Percentiles rank a stretch among this genome's conserved stretches.
These are phyloP conservation scores for Oenanthe sinensis DNA, from an alignment of 129 eudicot species.

Conservation along the genomic window DNA sequence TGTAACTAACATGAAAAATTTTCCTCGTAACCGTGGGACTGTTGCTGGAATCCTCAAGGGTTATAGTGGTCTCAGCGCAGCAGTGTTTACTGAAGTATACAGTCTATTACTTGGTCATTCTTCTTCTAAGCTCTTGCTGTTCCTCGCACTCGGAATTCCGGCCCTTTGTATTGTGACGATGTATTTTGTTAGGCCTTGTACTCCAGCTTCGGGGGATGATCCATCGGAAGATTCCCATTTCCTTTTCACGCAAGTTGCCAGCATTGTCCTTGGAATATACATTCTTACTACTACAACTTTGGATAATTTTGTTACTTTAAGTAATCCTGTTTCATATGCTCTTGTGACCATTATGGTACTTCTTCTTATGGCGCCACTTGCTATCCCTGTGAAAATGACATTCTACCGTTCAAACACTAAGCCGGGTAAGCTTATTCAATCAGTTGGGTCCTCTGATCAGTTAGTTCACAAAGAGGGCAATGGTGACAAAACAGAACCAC, in stretches of 20 bases:
- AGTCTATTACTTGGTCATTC: constrained; percentile 36
- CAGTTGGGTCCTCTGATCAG: constrained; percentile 9
- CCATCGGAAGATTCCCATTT: constrained; percentile 37
- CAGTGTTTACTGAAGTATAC: constrained; percentile 49
- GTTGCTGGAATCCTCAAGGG: constrained; percentile 67
- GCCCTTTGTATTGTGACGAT: constrained; percentile 34
- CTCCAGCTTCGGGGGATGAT: constrained; percentile 50
- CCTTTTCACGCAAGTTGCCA: constrained; percentile 42
- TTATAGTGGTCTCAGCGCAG: constrained; percentile 53
- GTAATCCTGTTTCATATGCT: constrained; percentile 20
- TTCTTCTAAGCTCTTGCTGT: constrained; percentile 40
- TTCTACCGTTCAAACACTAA: constrained; percentile 29
- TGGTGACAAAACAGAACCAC: constrained; percentile 30
- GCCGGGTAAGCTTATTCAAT: neutral
- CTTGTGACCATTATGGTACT: constrained; percentile 43
- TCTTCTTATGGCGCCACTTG: constrained; percentile 57
- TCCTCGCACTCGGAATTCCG: constrained; percentile 52
- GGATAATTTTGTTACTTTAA: constrained; percentile 24
- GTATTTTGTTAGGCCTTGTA: constrained; percentile 47
- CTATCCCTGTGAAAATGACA: constrained; percentile 58
- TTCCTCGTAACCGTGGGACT: constrained; percentile 60
- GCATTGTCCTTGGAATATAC: constrained; percentile 42
- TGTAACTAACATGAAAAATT: constrained; percentile 63
- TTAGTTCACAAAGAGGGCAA: constrained; percentile 9
- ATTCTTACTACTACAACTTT: constrained; percentile 40